Evolutionary conservation across 192 early-diverging fungal species (phyloP).

Genomic region (Backusella mclennaniae): DNA sequence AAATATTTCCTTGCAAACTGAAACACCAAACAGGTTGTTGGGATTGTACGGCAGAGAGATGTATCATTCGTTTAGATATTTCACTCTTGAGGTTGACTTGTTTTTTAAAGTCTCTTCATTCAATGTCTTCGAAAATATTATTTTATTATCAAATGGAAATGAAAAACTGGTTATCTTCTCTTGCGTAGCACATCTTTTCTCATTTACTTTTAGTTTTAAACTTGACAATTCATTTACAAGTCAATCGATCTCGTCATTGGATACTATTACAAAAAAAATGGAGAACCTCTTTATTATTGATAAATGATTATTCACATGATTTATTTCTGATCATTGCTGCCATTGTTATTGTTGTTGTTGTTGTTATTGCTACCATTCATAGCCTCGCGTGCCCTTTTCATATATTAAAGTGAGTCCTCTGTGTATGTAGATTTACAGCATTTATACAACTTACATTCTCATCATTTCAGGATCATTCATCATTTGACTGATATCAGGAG

Average conservation of each 20-base stretch:
- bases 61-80: neutral
- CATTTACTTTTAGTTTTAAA: too few relatives aligned
- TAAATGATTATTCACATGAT: neutral
- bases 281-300: neutral
- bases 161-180: neutral
- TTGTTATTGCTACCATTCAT: neutral
- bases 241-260: too few relatives aligned
- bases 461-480: conserved; percentile 74
- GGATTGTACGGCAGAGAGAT: conserved; percentile 22
- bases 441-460: conserved; percentile 38
- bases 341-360: neutral
- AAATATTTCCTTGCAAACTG: conserved; percentile 12
- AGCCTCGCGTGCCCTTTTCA: conserved; percentile 12
- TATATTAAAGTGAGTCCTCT: neutral
- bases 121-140: neutral
- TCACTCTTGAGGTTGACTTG: neutral
- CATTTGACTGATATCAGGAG: conserved; percentile 54
- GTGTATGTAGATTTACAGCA: neutral
- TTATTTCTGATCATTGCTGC: conserved; percentile 7
- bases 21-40: neutral
- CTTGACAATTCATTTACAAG: too few relatives aligned
- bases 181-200: too few relatives aligned
- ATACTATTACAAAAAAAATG: neutral
- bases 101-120: neutral
- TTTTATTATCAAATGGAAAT: neutral